Base-by-base conservation (phyloP, 108 stramenopile genomes). In the Asterionellopsis glacialis region DNA sequence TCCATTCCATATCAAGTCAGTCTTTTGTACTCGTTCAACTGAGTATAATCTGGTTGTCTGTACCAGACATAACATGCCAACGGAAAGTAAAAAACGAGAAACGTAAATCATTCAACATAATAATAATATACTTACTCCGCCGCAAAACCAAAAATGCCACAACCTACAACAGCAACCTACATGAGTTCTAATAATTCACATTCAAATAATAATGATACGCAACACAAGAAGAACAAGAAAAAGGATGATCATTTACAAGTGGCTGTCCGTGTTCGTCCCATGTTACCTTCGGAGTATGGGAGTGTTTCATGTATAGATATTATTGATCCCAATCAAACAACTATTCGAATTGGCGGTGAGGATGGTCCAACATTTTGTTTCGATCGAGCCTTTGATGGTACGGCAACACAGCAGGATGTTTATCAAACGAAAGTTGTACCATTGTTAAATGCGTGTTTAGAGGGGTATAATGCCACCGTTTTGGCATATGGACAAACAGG, bases 401-500 rank as follows among this genome's bases (percentile, higher is more conserved):
- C 42, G 2, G 67, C 83, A 6, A 59, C 64, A 25, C 90, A 91
- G 55, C 55, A 55, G 15, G 63, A 83, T 25, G 60, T 91, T 21
- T 91, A 83, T 62, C 26, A 58, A 11, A 51, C 66, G 27, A 43
- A 76, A 41, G 79, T 87, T 1, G 43, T 40, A 41, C 84, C 90
- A 22, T 70, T 91, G 0, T 72, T 91, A 48, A 58, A 51, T 11
- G 65, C 68, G 56, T 87, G 82, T 76, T 69, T 85, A 57, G 77
- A 92, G 59, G 98, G 98, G 51, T 99, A 96, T 75, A 97, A 99
- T 79, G 96, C 97, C 11, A 97, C 98, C 5, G 83, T 94, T 27
- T 67, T 99, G 43, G 98, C 98, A 4, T 97, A 97, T 67, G 96
- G 96, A 1, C 95, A 98, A 80, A 98, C 95, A 59, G 94, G 92